A percentile compares a stretch with the other conserved stretches of the same genome.
Conservation (phyloP, 352 stramenopile genomes). For the Pythium plurisporium region DNA sequence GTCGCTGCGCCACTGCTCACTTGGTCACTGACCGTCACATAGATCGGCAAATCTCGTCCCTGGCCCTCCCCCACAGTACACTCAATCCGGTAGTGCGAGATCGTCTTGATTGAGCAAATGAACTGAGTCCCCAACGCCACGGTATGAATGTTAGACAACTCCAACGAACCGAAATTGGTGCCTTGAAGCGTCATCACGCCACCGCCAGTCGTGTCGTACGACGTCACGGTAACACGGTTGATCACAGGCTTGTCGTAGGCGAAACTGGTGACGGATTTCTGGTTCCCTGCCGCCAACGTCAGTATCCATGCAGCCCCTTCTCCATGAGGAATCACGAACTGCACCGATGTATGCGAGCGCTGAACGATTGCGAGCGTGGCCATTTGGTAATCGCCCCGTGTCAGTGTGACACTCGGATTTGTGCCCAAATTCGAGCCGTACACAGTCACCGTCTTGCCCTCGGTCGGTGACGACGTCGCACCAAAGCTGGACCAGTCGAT, state of each 20-base stretch:
- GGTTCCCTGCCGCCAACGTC: constrained; percentile 36
- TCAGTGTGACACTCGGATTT: constrained; percentile 33
- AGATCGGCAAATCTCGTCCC: constrained; percentile 28
- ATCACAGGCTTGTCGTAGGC: constrained; percentile 50
- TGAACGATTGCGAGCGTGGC: constrained; percentile 21
- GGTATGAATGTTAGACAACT: constrained; percentile 31
- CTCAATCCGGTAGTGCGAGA: constrained; percentile 32
- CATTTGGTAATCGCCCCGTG: not conserved
- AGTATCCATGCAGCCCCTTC: constrained; percentile 39
- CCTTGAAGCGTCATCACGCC: constrained; percentile 42
- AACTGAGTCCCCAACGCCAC: constrained; percentile 25
- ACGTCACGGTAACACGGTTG: constrained; percentile 23
- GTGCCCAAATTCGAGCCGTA: constrained; percentile 50
- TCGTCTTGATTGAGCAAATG: constrained; percentile 26
- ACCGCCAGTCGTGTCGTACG: constrained; percentile 38
- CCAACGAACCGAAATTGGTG: constrained; percentile 42
- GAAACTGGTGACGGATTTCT: constrained; percentile 34
- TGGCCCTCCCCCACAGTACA: constrained; percentile 42
- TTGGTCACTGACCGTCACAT: constrained; percentile 42
- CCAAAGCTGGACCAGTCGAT: constrained; percentile 35
- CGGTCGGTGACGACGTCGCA: constrained; percentile 30
- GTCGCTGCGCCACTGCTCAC: constrained; percentile 18
- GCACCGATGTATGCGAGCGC: constrained; percentile 30
- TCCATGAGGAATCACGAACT: constrained; percentile 43
- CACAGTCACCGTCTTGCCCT: constrained; percentile 37